These are phyloP conservation scores for Kandelia obovata DNA, from an alignment of 345 rosid species.

Conservation along the genomic window DNA sequence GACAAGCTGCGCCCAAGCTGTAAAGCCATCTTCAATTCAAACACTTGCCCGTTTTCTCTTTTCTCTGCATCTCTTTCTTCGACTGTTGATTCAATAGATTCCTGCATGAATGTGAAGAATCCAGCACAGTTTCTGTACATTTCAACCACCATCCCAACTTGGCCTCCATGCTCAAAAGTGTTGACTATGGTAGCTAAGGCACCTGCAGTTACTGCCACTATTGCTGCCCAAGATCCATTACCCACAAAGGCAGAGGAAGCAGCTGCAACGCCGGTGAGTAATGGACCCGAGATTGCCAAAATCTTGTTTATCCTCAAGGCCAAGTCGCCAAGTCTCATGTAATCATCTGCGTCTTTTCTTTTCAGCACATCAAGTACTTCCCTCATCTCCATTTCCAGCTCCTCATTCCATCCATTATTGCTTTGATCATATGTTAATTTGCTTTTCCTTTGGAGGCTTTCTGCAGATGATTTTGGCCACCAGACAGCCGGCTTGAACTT, in stretches of 20 bases:
- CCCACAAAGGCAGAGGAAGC: slow-evolving; percentile 25
- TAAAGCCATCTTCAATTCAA: slow-evolving; percentile 39
- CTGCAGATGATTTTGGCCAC: slow-evolving; percentile 24
- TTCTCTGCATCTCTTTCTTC: slow-evolving; percentile 18
- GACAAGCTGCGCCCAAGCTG: slow-evolving; percentile 52
- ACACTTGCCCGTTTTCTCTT: slow-evolving; percentile 39
- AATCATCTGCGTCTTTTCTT: slow-evolving; percentile 40
- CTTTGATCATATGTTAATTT: background rate
- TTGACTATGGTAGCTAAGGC: slow-evolving; percentile 34
- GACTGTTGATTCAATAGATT: slow-evolving; percentile 25
- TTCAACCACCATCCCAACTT: slow-evolving; percentile 57
- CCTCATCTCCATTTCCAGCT: slow-evolving; percentile 39
- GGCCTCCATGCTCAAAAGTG: slow-evolving; percentile 43
- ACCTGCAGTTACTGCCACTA: slow-evolving; percentile 32
- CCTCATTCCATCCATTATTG: slow-evolving; percentile 33
- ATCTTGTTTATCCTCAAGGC: slow-evolving; percentile 43
- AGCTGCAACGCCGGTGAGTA: slow-evolving; percentile 39
- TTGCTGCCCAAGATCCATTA: slow-evolving; percentile 16
- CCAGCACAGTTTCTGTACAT: slow-evolving; percentile 53
- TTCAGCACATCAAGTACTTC: slow-evolving; percentile 32
- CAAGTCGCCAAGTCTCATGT: slow-evolving; percentile 35
- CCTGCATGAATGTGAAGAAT: slow-evolving; percentile 32
- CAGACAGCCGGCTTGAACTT: slow-evolving; percentile 33
- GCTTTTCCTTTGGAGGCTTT: background rate
- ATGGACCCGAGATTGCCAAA: slow-evolving; percentile 43